Evolutionary conservation across 495 filamentous ascomycete species (phyloP).

Genomic region (Penicillium cinerascens): DNA sequence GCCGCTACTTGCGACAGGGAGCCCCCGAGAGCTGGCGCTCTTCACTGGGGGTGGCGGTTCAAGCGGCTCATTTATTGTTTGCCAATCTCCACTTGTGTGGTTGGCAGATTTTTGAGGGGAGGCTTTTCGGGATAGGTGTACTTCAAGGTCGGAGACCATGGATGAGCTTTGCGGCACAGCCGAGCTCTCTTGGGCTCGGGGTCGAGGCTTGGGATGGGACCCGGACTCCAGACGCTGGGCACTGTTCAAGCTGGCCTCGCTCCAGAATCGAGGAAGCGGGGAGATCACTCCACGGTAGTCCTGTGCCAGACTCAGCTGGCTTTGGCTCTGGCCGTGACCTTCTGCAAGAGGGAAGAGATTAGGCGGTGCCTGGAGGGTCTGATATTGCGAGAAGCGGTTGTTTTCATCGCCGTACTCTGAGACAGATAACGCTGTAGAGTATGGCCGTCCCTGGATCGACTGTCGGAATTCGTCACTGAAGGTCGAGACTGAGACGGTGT

Average conservation of each 20-base stretch:
- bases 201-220: slow-evolving; percentile 8
- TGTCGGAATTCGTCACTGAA: slow-evolving; percentile 37
- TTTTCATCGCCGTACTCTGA: slow-evolving; percentile 43
- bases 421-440: slow-evolving; percentile 37
- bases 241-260: slow-evolving; percentile 36
- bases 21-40: slow-evolving; percentile 16
- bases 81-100: background rate
- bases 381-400: slow-evolving; percentile 24
- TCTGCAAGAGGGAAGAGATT: slow-evolving; percentile 27
- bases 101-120: slow-evolving; percentile 11
- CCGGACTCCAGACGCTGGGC: slow-evolving; percentile 22
- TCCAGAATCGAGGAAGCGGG: slow-evolving; percentile 43
- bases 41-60: slow-evolving; percentile 20
- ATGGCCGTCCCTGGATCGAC: slow-evolving; percentile 33
- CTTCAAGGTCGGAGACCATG: slow-evolving; percentile 26
- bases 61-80: slow-evolving; percentile 10
- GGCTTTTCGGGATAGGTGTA: slow-evolving; percentile 23
- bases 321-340: slow-evolving; percentile 23
- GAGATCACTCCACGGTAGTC: slow-evolving; percentile 43
- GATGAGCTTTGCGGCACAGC: slow-evolving; percentile 23
- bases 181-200: slow-evolving; percentile 4
- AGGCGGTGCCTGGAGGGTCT: slow-evolving; percentile 20
- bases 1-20: slow-evolving; percentile 28
- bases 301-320: slow-evolving; percentile 41
- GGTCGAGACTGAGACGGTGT: slow-evolving; percentile 36